A percentile compares a stretch with the other conserved stretches of the same genome.
These are phyloP conservation scores for Articulospora tetracladia DNA, from an alignment of 495 filamentous ascomycete genomes.

Conservation along the genomic window DNA sequence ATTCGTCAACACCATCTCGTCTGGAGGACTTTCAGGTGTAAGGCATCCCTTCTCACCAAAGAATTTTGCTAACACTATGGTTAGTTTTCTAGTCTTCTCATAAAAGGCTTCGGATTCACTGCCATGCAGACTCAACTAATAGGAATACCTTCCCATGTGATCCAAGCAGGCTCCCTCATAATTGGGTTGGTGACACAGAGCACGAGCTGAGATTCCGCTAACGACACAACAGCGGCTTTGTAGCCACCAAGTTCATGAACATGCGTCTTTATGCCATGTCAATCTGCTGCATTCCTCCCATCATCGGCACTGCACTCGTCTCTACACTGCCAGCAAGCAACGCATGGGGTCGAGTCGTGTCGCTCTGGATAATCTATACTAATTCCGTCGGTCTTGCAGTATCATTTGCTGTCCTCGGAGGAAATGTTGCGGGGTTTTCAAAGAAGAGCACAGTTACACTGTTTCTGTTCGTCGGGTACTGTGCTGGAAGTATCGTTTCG, in stretches of 20 bases:
- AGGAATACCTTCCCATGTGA: not conserved
- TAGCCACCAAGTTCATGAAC: not conserved
- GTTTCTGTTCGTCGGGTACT: conserved; percentile 49
- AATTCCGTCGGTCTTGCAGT: too few relatives aligned
- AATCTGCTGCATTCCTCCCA: not conserved
- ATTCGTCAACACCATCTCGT: not conserved
- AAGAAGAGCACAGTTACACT: conserved; percentile 62
- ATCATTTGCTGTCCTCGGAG: too few relatives aligned
- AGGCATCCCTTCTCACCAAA: too few relatives aligned
- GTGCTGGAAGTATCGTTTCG: not conserved
- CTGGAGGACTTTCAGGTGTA: not conserved
- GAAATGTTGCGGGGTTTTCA: conserved; percentile 66
- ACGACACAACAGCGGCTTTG: not conserved
- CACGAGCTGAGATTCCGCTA: not conserved
- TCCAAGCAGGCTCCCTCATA: not conserved
- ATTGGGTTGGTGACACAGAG: not conserved
- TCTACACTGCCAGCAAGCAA: too few relatives aligned
- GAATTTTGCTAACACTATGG: too few relatives aligned
- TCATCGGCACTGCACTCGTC: too few relatives aligned
- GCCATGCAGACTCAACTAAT: too few relatives aligned
- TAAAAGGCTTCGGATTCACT: not conserved
- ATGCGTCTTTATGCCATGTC: not conserved
- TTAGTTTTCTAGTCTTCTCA: not conserved
- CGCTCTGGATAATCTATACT: too few relatives aligned
- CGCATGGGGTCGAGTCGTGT: too few relatives aligned